Percentiles rank a stretch among this genome's conserved stretches.
These are phyloP conservation scores for Phytopythium kandeliae DNA, from an alignment of 352 stramenopile genomes.

Conservation along the genomic window DNA sequence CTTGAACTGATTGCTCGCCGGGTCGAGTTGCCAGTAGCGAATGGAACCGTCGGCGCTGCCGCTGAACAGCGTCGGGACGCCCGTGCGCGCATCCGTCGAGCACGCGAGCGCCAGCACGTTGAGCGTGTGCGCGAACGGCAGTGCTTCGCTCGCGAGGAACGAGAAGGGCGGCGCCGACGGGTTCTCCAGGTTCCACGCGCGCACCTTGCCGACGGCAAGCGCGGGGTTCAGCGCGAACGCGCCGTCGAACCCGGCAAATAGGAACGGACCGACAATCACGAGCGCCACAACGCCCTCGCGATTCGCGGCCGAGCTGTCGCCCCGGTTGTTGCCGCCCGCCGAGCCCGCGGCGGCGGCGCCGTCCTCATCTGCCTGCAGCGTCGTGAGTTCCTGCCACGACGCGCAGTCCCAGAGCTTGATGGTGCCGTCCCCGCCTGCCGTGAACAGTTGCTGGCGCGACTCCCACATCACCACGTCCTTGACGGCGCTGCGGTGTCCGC, in stretches of 20 bases:
- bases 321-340: neutral
- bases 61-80: slow-evolving; percentile 71
- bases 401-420: slow-evolving; percentile 84
- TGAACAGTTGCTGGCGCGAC: slow-evolving; percentile 72
- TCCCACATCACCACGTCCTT: slow-evolving; percentile 80
- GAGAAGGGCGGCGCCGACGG: slow-evolving; percentile 51
- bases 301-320: slow-evolving; percentile 5
- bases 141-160: slow-evolving; percentile 50
- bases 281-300: slow-evolving; percentile 61
- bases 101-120: slow-evolving; percentile 67
- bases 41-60: slow-evolving; percentile 70
- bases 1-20: slow-evolving; percentile 62
- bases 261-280: slow-evolving; percentile 65
- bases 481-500: slow-evolving; percentile 59
- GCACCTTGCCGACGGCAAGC: slow-evolving; percentile 65
- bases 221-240: slow-evolving; percentile 47
- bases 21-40: slow-evolving; percentile 79
- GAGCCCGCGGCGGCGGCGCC: slow-evolving; percentile 11
- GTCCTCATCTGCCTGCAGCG: slow-evolving; percentile 46
- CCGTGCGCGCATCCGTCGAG: slow-evolving; percentile 49
- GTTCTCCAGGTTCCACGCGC: slow-evolving; percentile 82
- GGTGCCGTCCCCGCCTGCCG: slow-evolving; percentile 52
- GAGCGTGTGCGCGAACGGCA: slow-evolving; percentile 74
- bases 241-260: slow-evolving; percentile 80
- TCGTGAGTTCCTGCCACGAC: slow-evolving; percentile 76